Evolutionary conservation across 2,329 filamentous ascomycete genomes (phyloP), one percentile per base, ranked within the genome.

Genomic region (Thielaviopsis populi): DNA sequence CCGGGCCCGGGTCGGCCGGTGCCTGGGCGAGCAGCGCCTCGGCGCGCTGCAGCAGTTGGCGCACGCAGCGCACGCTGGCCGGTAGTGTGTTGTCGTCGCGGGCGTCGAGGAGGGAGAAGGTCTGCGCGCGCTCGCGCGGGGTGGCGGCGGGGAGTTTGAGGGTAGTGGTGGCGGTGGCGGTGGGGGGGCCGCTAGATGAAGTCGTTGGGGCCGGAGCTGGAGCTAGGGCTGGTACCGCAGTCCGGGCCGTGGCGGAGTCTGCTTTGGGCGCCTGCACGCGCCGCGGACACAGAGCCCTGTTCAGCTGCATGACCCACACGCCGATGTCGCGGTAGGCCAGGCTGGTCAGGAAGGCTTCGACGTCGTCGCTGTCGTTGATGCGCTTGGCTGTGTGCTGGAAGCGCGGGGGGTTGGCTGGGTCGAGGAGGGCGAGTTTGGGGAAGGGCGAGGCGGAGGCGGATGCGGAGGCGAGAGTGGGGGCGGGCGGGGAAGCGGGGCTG

Each of bases 251-350:
- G 3, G 30, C 33, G 10, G 33, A 37, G 3, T 10, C 33, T 37
- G 33, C 33, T 1, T 37, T 8, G 33, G 33, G 3, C 3, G 33
- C 33, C 33, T 37, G 33, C 71, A 30, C 69, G 68, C 80, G 84
- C 22, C 83, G 78, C 0, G 92, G 91, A 68, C 92, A 88, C 75
- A 97, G 83, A 11, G 91, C 82, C 65, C 86, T 84, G 73, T 96
- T 97, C 59, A 99, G 84, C 75, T 97, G 94, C 68, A 95, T 79
- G 58, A 97, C 77, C 73, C 96, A 97, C 58, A 83, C 81, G 73
- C 89, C 87, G 63, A 99, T 88, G 71, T 96, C 90, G 65, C 84
- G 81, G 75, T 97, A 96, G 54, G 90, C 94, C 68, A 82, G 83
- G 59, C 89, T 91, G 8, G 80, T 81, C 62, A 95, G 82, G 73